These are phyloP conservation scores for Neurospora hispaniola DNA, from an alignment of 495 filamentous ascomycete species.

Conservation along the genomic window DNA sequence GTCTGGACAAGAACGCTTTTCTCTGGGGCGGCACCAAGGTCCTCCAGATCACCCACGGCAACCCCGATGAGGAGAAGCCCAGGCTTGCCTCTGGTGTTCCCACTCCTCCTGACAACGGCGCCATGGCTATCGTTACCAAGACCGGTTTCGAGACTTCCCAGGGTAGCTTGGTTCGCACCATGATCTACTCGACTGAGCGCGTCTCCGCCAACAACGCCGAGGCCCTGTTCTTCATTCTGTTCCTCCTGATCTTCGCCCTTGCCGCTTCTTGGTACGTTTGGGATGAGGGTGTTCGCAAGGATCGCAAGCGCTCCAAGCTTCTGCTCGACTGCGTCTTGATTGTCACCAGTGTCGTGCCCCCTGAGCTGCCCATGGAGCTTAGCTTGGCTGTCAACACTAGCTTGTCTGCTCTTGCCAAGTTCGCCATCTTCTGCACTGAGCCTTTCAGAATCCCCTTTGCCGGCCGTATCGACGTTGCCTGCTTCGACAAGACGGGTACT, in stretches of 20 bases:
- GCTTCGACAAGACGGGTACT: conserved; percentile 98
- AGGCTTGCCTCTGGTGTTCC: conserved; percentile 62
- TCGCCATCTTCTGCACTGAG: conserved; percentile 96
- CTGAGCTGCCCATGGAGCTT: conserved; percentile 96
- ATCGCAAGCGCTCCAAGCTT: conserved; percentile 93
- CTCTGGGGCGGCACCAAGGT: conserved; percentile 97
- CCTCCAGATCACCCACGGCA: conserved; percentile 81
- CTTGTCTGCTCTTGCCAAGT: conserved; percentile 85
- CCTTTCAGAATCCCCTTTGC: conserved; percentile 98
- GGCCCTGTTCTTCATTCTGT: conserved; percentile 90
- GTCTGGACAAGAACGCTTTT: conserved; percentile 90
- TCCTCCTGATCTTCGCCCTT: conserved; percentile 90
- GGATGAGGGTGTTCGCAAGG: conserved; percentile 85
- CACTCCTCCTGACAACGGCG: conserved; percentile 76
- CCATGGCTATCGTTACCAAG: conserved; percentile 88
- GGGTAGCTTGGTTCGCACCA: conserved; percentile 92
- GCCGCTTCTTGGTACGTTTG: conserved; percentile 99
- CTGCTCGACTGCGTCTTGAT: conserved; percentile 96
- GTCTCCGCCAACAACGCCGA: conserved; percentile 96
- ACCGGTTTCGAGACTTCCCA: conserved; percentile 99
- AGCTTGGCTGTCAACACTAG: conserved; percentile 98
- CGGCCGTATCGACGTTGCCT: conserved; percentile 90
- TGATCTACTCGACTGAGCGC: conserved; percentile 99
- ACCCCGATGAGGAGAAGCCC: conserved; percentile 58
- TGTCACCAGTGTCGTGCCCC: conserved; percentile 92